Percentiles rank a stretch among this genome's conserved stretches.
Conservation (phyloP, 2,329 filamentous ascomycete species). For the Diaporthe helianthi region DNA sequence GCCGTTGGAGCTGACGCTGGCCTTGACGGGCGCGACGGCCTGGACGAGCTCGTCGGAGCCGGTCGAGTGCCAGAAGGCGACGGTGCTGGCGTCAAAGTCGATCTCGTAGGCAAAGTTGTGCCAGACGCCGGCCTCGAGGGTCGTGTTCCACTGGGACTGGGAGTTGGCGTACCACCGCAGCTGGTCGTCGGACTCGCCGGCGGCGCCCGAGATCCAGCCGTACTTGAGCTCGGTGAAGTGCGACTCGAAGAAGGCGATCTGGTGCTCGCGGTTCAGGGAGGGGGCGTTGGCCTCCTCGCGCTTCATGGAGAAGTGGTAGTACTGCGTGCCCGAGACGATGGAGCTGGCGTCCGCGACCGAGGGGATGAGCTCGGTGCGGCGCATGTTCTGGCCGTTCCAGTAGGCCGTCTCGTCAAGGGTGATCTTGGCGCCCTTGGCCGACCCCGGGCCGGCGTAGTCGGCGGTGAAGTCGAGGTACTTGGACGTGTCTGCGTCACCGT, state of each 20-base stretch:
- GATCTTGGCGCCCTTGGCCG: constrained; percentile 68
- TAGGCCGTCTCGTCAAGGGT: constrained; percentile 65
- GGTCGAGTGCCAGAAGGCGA: constrained; percentile 72
- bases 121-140: constrained; percentile 67
- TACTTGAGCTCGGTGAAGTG: constrained; percentile 76
- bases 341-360: constrained; percentile 61
- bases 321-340: constrained; percentile 67
- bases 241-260: constrained; percentile 64
- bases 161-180: constrained; percentile 68
- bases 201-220: constrained; percentile 57
- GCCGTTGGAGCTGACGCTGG: constrained; percentile 66
- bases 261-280: constrained; percentile 66
- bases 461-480: constrained; percentile 66
- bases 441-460: constrained; percentile 66
- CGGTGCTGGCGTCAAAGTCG: constrained; percentile 65
- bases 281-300: constrained; percentile 63
- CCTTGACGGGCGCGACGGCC: constrained; percentile 63
- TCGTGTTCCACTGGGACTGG: constrained; percentile 63
- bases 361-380: constrained; percentile 73
- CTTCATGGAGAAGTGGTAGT: constrained; percentile 73
- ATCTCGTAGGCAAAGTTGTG: constrained; percentile 77
- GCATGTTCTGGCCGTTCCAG: constrained; percentile 74
- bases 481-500: constrained; percentile 60
- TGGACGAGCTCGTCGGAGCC: constrained; percentile 60
- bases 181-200: constrained; percentile 50